phyloP scores from a whole-genome alignment of 495 filamentous ascomycete genomes.

The Chlorociboria aeruginascens region DNA sequence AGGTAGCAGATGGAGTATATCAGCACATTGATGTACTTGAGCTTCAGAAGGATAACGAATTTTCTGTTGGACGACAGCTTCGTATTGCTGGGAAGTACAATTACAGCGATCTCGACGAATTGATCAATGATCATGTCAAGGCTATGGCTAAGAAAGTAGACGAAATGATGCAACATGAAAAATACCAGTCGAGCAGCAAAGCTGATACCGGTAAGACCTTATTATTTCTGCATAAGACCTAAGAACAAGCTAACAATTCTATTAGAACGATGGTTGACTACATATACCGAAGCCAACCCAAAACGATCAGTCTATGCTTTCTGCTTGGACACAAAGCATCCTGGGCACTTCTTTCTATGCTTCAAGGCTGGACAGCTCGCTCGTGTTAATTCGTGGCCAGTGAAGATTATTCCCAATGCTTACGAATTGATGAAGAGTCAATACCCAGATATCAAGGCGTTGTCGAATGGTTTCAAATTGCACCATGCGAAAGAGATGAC shows the following conservation, averaged over 20 bases:
- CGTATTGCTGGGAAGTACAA: constrained; percentile 77
- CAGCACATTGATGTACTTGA: constrained; percentile 97
- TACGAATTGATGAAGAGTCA: constrained; percentile 77
- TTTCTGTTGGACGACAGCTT: constrained; percentile 73
- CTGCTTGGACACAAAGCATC: constrained; percentile 81
- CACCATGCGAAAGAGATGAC: constrained; percentile 37
- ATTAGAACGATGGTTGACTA: constrained; percentile 84
- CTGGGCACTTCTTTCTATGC: constrained; percentile 89
- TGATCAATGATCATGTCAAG: constrained; percentile 94
- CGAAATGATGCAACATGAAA: constrained; percentile 86
- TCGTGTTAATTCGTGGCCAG: constrained; percentile 63
- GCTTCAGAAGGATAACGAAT: constrained; percentile 91
- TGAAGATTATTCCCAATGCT: constrained; percentile 76
- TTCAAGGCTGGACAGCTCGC: constrained; percentile 81
- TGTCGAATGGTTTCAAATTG: constrained; percentile 74
- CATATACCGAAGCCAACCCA: constrained; percentile 92
- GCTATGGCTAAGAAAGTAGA: constrained; percentile 97
- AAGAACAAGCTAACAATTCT: constrained; percentile 21
- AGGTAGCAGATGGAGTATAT: constrained; percentile 86
- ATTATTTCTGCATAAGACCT: not conserved
- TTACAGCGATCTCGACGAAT: constrained; percentile 91
- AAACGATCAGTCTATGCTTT: constrained; percentile 88
- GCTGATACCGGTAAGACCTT: constrained; percentile 64
- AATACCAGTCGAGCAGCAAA: constrained; percentile 71
- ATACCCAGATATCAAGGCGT: constrained; percentile 86